Percentiles rank a stretch among this genome's conserved stretches.
Evolutionary conservation across 768 basidiomycete genomes (phyloP).

Genomic region (Boletus reticulatus): DNA sequence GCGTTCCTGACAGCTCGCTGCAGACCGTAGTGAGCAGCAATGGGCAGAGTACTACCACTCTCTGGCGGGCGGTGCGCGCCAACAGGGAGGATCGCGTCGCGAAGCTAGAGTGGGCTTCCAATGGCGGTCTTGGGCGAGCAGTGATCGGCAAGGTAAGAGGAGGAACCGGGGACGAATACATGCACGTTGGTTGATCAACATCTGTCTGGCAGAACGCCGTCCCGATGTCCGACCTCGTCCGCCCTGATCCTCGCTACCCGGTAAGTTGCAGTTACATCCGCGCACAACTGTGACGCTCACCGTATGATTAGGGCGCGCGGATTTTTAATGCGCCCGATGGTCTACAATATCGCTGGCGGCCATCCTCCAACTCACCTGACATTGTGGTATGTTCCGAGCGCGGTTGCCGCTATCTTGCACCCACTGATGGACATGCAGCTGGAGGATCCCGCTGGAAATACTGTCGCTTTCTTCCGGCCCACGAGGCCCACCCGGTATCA

Average conservation of each 20-base stretch:
- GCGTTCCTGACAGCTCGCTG: constrained; percentile 24
- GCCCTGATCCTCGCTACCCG: constrained; percentile 58
- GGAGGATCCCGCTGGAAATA: constrained; percentile 63
- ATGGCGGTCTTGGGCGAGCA: constrained; percentile 80
- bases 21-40: constrained; percentile 64
- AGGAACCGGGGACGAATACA: constrained; percentile 6
- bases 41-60: constrained; percentile 71
- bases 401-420: not conserved
- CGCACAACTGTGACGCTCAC: constrained; percentile 14
- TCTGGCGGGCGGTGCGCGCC: constrained; percentile 78
- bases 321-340: constrained; percentile 84
- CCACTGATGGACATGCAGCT: constrained; percentile 44
- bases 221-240: constrained; percentile 82
- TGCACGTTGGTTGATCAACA: constrained; percentile 25
- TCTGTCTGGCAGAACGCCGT: constrained; percentile 56
- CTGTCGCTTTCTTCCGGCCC: constrained; percentile 80
- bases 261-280: constrained; percentile 39
- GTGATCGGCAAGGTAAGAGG: constrained; percentile 74
- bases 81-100: constrained; percentile 88
- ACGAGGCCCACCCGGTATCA: constrained; percentile 78
- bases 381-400: constrained; percentile 48
- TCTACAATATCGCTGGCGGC: constrained; percentile 76
- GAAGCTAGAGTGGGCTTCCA: constrained; percentile 83
- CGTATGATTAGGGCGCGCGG: constrained; percentile 49
- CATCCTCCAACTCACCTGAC: constrained; percentile 55